Percentiles rank a stretch among this genome's conserved stretches.
phyloP scores from a whole-genome alignment of 768 basidiomycete species.

The Plicaturopsis crispa region DNA sequence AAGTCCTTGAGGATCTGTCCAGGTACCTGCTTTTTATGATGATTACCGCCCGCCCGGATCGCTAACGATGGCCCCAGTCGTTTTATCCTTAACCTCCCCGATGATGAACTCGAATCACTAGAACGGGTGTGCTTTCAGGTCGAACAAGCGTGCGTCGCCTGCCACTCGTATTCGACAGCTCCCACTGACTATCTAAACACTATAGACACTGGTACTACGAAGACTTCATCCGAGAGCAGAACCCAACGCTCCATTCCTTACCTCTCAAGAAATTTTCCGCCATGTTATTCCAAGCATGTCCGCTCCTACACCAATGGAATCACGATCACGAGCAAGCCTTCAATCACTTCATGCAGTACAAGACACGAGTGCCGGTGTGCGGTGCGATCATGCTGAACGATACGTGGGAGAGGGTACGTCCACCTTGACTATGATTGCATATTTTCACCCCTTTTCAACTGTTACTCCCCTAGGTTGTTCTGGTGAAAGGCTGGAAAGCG shows the following conservation, averaged over 20 bases:
- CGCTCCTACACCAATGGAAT: constrained; percentile 75
- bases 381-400: constrained; percentile 95
- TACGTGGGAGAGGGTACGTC: constrained; percentile 81
- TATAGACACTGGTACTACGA: constrained; percentile 99
- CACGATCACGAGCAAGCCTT: constrained; percentile 83
- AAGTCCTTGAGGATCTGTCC: constrained; percentile 86
- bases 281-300: constrained; percentile 81
- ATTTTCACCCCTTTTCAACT: constrained; percentile 9
- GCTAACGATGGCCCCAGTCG: constrained; percentile 44
- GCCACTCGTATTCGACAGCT: constrained; percentile 8
- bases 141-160: constrained; percentile 84
- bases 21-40: constrained; percentile 41
- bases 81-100: constrained; percentile 94
- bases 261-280: constrained; percentile 91
- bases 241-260: constrained; percentile 79
- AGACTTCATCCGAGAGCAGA: constrained; percentile 93
- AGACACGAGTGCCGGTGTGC: constrained; percentile 94
- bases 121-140: constrained; percentile 98
- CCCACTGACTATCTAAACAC: constrained; percentile 8
- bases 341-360: constrained; percentile 90
- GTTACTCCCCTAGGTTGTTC: constrained; percentile 77
- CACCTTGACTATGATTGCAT: constrained; percentile 7
- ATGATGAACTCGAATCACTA: constrained; percentile 82
- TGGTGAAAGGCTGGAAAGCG: constrained; percentile 97
- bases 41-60: constrained; percentile 4